Base-by-base conservation (phyloP, 1,139 yeast species). In the Yamadazyma diospyri region DNA sequence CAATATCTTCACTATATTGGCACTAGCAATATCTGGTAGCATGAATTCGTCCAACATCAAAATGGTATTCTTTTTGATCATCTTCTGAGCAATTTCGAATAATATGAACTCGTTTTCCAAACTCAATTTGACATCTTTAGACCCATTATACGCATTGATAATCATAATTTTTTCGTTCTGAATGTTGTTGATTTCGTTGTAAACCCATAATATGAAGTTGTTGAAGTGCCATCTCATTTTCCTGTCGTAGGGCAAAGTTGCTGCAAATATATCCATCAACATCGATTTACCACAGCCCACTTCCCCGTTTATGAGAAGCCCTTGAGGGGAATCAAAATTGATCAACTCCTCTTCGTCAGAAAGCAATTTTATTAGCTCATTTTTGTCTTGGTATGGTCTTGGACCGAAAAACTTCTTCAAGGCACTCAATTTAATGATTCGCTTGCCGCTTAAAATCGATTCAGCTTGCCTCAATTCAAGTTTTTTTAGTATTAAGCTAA, bases 221-320 rank as follows among this genome's bases (percentile, higher is more conserved):
- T 76, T 76, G 48, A 77, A 81, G 48, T 81, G 89, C 79, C 86
- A 78, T 38, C 89, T 61, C 61, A 76, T 71, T 48, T 82, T 82
- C 2, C 81, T 72, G 16, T 64, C 61, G 42, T 78, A 76, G 0
- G 88, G 89, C 23, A 81, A 57, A 2, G 81, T 68, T 27, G 67
- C 64, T 1, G 87, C 87, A 59, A 81, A 81, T 15, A 81, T 71
- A 45, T 81, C 88, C 77, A 81, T 75, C 31, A 81, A 53, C 81
- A 81, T 76, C 2, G 86, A 77, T 47, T 81, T 81, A 2, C 89
- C 89, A 48, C 84, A 78, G 0, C 88, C 88, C 3, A 81, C 88
- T 41, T 78, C 87, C 2, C 89, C 89, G 48, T 81, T 79, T 5
- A 81, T 55, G 30, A 81, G 49, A 4, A 81, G 55, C 0, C 89